These are phyloP conservation scores for Hysterium pulicare DNA, from an alignment of 2,329 filamentous ascomycete species.

Conservation along the genomic window DNA sequence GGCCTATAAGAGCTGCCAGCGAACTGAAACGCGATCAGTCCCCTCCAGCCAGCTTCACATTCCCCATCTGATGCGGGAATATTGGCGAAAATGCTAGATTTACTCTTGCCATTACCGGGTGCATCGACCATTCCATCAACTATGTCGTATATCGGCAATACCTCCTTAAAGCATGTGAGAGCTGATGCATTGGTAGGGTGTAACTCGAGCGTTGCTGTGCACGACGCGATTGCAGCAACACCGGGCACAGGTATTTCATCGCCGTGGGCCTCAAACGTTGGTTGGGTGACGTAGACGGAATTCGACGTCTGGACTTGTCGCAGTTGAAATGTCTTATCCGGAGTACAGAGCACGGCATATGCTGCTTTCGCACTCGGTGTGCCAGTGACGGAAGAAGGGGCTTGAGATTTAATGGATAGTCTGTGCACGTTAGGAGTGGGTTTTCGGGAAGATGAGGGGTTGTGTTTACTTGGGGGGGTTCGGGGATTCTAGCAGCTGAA, in stretches of 20 bases:
- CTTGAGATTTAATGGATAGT: slow-evolving; percentile 35
- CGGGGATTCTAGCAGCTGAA: slow-evolving; percentile 51
- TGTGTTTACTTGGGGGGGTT: slow-evolving; percentile 41
- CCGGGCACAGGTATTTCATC: slow-evolving; percentile 30
- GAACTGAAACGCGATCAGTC: slow-evolving; percentile 53
- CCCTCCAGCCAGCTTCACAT: slow-evolving; percentile 50
- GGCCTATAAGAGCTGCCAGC: slow-evolving; percentile 43
- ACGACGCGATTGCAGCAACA: slow-evolving; percentile 44
- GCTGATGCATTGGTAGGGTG: slow-evolving; percentile 34
- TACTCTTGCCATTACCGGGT: slow-evolving; percentile 27
- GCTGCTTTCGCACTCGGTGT: slow-evolving; percentile 29
- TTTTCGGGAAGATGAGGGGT: slow-evolving; percentile 14
- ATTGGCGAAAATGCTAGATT: slow-evolving; percentile 44
- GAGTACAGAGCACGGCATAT: slow-evolving; percentile 59
- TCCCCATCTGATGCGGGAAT: slow-evolving; percentile 52
- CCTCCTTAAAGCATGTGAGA: slow-evolving; percentile 31
- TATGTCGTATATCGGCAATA: slow-evolving; percentile 39
- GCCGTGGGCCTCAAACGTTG: slow-evolving; percentile 36
- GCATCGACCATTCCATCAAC: slow-evolving; percentile 25
- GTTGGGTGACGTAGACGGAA: slow-evolving; percentile 54
- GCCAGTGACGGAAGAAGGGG: slow-evolving; percentile 14
- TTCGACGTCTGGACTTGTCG: slow-evolving; percentile 66
- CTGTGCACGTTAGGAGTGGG: slow-evolving; percentile 19
- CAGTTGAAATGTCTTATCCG: slow-evolving; percentile 55
- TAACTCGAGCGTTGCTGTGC: slow-evolving; percentile 44